Percentiles rank a stretch among this genome's conserved stretches.
Evolutionary conservation across 2,329 filamentous ascomycete species (phyloP).

Genomic region (Leptographium procerum): DNA sequence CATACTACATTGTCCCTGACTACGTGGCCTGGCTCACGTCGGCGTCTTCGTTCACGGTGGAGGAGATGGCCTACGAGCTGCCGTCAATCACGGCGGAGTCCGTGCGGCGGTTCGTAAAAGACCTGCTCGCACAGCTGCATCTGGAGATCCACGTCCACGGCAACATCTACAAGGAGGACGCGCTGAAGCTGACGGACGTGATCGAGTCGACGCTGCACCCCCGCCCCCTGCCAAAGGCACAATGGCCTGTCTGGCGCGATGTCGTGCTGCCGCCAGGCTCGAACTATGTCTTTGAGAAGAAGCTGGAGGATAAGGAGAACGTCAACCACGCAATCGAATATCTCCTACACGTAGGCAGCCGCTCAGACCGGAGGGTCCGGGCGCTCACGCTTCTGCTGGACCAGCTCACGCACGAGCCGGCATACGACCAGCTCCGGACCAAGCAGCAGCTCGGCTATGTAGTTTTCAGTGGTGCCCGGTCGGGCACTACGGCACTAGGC

Average conservation of each 20-base stretch:
- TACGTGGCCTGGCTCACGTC: slow-evolving; percentile 71
- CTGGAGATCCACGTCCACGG: slow-evolving; percentile 84
- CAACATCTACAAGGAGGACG: slow-evolving; percentile 90
- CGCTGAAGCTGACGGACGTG: slow-evolving; percentile 71
- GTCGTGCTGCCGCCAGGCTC: slow-evolving; percentile 67
- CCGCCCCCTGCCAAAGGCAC: slow-evolving; percentile 57
- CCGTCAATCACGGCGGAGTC: slow-evolving; percentile 62
- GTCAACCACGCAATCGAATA: slow-evolving; percentile 82
- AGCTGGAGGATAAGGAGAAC: slow-evolving; percentile 75
- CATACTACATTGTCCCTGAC: slow-evolving; percentile 78
- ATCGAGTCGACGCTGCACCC: slow-evolving; percentile 70
- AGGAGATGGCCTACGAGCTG: slow-evolving; percentile 69
- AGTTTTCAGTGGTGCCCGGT: slow-evolving; percentile 70
- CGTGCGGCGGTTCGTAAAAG: slow-evolving; percentile 65
- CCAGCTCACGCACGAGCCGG: slow-evolving; percentile 85
- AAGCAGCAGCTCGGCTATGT: slow-evolving; percentile 98
- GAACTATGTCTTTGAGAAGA: slow-evolving; percentile 74
- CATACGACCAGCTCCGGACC: slow-evolving; percentile 87
- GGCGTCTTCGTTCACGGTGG: slow-evolving; percentile 66
- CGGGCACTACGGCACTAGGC: slow-evolving; percentile 65
- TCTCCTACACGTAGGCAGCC: slow-evolving; percentile 58
- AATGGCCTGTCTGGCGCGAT: slow-evolving; percentile 71
- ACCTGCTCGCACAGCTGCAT: slow-evolving; percentile 71
- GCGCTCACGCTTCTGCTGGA: slow-evolving; percentile 73
- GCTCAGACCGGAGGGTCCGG: slow-evolving; percentile 55